Conservation (phyloP, 495 filamentous ascomycete species). For the Tuber indicum region DNA sequence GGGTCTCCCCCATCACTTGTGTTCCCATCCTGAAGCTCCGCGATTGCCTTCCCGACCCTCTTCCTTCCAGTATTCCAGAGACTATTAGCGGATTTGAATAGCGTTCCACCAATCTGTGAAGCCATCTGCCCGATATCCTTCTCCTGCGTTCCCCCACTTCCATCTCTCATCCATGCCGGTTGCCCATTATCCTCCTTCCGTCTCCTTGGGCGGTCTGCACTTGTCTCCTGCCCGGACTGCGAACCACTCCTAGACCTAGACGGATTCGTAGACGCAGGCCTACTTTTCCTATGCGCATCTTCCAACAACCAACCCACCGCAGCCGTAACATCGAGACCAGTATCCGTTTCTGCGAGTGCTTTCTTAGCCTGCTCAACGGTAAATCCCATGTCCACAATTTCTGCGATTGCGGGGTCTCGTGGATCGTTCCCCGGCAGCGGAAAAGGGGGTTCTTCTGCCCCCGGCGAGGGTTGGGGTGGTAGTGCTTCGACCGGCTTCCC, state of each 20-base stretch:
- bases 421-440: constrained; percentile 49
- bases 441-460: constrained; percentile 36
- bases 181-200: constrained; percentile 42
- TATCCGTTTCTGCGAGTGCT: constrained; percentile 70
- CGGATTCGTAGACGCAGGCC: constrained; percentile 50
- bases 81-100: constrained; percentile 89
- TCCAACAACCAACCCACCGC: constrained; percentile 87
- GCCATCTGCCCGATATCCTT: constrained; percentile 74
- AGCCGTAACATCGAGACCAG: constrained; percentile 73
- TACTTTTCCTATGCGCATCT: constrained; percentile 72
- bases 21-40: constrained; percentile 69
- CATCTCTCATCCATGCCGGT: constrained; percentile 47
- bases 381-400: constrained; percentile 94
- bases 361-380: constrained; percentile 67
- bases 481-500: constrained; percentile 81
- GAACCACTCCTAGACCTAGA: constrained; percentile 40
- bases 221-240: constrained; percentile 42
- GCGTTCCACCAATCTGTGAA: constrained; percentile 68
- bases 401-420: constrained; percentile 74
- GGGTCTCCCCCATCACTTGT: constrained; percentile 57
- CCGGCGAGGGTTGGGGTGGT: constrained; percentile 42
- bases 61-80: constrained; percentile 92
- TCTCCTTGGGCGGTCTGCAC: constrained; percentile 30
- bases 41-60: constrained; percentile 87
- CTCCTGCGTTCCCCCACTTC: constrained; percentile 58